phyloP scores from a whole-genome alignment of 345 rosid genomes.

The Dovyalis caffra region DNA sequence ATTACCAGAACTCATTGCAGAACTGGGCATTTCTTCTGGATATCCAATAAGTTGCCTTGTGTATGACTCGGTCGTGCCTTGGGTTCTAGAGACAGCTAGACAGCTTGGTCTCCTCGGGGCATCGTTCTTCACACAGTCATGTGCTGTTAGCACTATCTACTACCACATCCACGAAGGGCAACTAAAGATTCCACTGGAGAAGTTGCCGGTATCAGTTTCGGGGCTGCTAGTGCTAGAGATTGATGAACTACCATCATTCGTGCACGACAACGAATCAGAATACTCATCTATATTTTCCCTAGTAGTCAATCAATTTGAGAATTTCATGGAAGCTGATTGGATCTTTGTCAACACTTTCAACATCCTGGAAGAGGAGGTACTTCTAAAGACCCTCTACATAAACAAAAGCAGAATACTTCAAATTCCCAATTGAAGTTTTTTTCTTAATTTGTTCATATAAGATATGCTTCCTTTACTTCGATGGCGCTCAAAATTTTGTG shows the following conservation, averaged over 20 bases:
- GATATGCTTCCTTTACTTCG: no score
- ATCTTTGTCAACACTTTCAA: conserved; percentile 9
- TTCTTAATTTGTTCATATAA: no score
- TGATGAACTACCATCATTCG: background rate
- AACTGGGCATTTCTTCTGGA: background rate
- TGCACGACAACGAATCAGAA: background rate
- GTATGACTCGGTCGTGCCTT: background rate
- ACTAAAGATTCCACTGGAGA: background rate
- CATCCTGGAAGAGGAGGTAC: conserved; percentile 49
- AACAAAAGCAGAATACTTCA: no score
- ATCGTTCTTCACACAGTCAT: background rate
- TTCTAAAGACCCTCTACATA: background rate
- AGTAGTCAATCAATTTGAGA: background rate
- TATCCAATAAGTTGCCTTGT: conserved; percentile 1
- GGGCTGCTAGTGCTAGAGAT: background rate
- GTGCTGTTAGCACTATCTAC: conserved; percentile 1
- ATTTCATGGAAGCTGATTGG: conserved; percentile 4
- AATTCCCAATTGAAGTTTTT: no score
- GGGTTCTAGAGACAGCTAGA: conserved; percentile 3
- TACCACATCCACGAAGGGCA: background rate
- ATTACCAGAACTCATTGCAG: background rate
- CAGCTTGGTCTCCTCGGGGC: background rate
- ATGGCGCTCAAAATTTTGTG: no score
- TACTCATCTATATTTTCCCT: background rate
- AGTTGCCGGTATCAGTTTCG: background rate